phyloP scores from a whole-genome alignment of 2,329 filamentous ascomycete species.

The Hysterium pulicare region DNA sequence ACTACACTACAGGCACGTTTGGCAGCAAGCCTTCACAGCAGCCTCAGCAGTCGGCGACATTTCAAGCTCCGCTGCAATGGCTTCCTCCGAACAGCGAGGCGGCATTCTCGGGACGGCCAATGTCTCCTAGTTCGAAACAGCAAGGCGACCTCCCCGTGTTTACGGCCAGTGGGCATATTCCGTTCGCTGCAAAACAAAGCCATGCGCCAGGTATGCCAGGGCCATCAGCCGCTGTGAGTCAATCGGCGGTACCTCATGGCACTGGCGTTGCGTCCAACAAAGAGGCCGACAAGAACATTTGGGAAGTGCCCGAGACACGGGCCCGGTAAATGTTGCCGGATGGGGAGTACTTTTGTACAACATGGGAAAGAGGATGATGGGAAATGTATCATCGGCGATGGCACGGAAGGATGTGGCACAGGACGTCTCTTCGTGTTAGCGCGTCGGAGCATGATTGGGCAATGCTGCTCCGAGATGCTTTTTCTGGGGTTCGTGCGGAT shows the following conservation, averaged over 20 bases:
- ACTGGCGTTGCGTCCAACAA: conserved; percentile 27
- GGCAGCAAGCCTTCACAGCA: conserved; percentile 7
- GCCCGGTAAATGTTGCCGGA: conserved; percentile 13
- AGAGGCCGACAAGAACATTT: conserved; percentile 34
- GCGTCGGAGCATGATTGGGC: no score
- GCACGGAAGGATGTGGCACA: no score
- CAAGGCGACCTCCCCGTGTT: conserved; percentile 47
- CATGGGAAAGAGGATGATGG: no score
- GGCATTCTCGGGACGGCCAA: conserved; percentile 11
- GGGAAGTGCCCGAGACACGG: conserved; percentile 48
- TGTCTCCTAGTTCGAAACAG: conserved; percentile 35
- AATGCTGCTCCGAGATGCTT: no score
- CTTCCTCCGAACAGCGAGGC: conserved; percentile 28
- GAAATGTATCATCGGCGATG: no score
- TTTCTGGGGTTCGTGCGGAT: no score
- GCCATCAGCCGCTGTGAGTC: neutral
- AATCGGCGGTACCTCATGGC: neutral
- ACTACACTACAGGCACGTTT: conserved; percentile 25
- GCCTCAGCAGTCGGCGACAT: conserved; percentile 7
- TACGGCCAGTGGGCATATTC: conserved; percentile 38
- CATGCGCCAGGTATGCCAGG: conserved; percentile 30
- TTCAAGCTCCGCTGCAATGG: conserved; percentile 29
- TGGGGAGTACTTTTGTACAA: no score
- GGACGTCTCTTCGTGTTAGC: no score
- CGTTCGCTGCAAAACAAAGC: conserved; percentile 28